Percentiles rank a stretch among this genome's conserved stretches.
phyloP scores from a whole-genome alignment of 345 rosid species.

The Lepidium aucheri region DNA sequence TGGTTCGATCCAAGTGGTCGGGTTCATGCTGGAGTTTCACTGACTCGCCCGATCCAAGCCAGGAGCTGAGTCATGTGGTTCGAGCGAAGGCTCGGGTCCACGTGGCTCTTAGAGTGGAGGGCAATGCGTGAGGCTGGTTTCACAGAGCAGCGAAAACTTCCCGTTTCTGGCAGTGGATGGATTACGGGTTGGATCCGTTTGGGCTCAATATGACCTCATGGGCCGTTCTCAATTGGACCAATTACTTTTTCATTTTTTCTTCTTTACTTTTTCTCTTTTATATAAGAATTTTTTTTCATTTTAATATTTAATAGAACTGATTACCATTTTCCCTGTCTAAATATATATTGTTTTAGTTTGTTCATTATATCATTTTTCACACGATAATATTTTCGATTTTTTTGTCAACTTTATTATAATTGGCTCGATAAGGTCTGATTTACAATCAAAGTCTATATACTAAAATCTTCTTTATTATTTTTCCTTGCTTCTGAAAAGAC shows the following conservation, averaged over 20 bases:
- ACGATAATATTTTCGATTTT: too few species aligned
- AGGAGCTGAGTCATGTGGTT: not conserved
- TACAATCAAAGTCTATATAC: too few species aligned
- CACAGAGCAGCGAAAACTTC: conserved; percentile 4
- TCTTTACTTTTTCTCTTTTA: not conserved
- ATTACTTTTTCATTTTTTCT: not conserved
- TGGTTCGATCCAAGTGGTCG: not conserved
- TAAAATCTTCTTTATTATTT: too few species aligned
- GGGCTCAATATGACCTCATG: not conserved
- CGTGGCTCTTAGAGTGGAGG: not conserved
- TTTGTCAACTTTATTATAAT: too few species aligned
- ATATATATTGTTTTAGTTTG: too few species aligned
- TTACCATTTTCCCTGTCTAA: too few species aligned
- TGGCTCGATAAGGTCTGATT: too few species aligned
- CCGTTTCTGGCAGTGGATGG: not conserved
- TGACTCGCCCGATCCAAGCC: conserved; percentile 2
- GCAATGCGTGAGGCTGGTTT: conserved; percentile 9
- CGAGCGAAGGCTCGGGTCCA: not conserved
- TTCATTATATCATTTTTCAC: too few species aligned
- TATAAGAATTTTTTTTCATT: too few species aligned
- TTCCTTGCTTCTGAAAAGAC: too few species aligned
- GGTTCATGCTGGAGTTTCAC: not conserved
- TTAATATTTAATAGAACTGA: not conserved
- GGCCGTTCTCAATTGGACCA: not conserved
- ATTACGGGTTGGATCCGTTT: not conserved